Evolutionary conservation across 805 yeast species (phyloP), one percentile per base, ranked within the genome.

Genomic region (Scheffersomyces lignosus): DNA sequence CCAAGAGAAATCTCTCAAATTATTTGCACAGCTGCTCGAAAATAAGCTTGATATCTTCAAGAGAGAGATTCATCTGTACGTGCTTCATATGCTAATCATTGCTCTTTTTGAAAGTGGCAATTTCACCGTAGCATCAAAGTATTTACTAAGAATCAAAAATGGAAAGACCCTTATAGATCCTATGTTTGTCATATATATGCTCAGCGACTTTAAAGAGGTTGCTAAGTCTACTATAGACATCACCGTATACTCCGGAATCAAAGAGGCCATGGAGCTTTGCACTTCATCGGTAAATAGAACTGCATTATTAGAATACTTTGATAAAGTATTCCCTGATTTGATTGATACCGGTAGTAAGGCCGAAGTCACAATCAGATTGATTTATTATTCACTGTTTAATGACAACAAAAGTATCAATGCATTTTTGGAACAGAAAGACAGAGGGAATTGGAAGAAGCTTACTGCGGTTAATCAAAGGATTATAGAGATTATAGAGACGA

Each of bases 161-260:
- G 48, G 47, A 10, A 28, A 35, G 4, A 33, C 50, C 10, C 17
- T 44, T 15, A 26, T 50, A 6, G 37, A 47, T 25, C 53, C 56
- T 7, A 17, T 37, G 3, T 37, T 49, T 17, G 41, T 47, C 3
- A 16, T 45, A 10, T 20, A 38, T 8, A 18, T 49, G 1, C 29
- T 50, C 3, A 20, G 16, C 5, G 42, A 20, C 24, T 20, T 20
- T 20, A 20, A 34, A 9, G 27, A 15, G n/a, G 15, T 14, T 4
- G 23, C 18, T 20, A 20, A 7, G 7, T 7, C 9, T 20, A 7
- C 7, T 20, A 7, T 20, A 5, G 36, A 32, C 15, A 29, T 38
- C n/a, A 24, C 22, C 7, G 17, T 36, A 2, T 42, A 37, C 27
- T 35, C 31, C 8, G 49, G 49, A 4, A 30, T 45, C 4, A 20